These are phyloP conservation scores for Ophiostoma sp. DNA, from an alignment of 2,329 filamentous ascomycete species.

Conservation along the genomic window DNA sequence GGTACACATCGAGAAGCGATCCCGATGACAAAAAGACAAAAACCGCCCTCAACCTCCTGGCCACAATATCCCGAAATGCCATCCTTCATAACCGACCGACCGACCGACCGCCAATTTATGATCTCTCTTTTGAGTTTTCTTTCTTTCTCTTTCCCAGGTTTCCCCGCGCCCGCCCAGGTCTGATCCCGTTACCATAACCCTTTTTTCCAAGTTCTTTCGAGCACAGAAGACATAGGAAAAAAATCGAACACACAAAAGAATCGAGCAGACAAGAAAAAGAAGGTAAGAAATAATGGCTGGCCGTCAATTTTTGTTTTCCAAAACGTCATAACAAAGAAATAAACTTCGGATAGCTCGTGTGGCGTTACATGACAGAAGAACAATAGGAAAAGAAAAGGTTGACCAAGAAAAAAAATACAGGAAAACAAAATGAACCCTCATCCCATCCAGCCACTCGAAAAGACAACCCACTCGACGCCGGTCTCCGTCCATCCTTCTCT, in stretches of 20 bases:
- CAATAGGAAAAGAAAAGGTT: not conserved
- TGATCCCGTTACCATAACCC: not conserved
- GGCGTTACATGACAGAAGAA: constrained; percentile 1
- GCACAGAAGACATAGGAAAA: not conserved
- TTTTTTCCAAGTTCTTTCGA: not conserved
- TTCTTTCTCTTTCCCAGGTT: not conserved
- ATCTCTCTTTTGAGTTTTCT: not conserved
- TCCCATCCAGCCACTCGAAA: not conserved
- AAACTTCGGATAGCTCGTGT: constrained; percentile 16
- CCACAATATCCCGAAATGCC: not conserved
- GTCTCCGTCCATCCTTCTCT: not conserved
- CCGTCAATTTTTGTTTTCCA: constrained; percentile 24
- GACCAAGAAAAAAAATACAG: not conserved
- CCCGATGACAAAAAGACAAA: not conserved
- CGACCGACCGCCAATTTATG: not conserved
- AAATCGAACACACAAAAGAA: not conserved
- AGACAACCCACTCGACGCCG: not conserved
- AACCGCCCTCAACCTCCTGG: not conserved
- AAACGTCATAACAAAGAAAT: constrained; percentile 27
- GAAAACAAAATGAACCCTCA: not conserved
- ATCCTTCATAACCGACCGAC: not conserved
- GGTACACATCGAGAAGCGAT: constrained; percentile 6
- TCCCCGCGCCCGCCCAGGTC: not conserved
- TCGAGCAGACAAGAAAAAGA: not conserved
- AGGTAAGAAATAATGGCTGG: constrained; percentile 1